Base-by-base conservation (phyloP, 352 stramenopile genomes). In the Phytophthora cactorum region DNA sequence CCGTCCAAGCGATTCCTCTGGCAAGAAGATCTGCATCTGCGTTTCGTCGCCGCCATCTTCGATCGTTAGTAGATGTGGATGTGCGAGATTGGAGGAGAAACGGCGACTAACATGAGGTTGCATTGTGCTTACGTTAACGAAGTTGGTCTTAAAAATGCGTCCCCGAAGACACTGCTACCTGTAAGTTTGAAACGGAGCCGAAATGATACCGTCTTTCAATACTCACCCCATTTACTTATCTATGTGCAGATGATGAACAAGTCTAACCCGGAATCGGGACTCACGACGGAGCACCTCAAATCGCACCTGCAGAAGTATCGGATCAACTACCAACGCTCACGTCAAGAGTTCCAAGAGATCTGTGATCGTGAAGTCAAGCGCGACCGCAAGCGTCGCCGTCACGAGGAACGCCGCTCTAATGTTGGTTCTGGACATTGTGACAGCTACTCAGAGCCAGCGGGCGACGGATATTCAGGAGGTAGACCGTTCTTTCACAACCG, bases 271-370 rank as follows among this genome's bases (percentile, higher is more conserved):
- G 70, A 70, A n/a, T 54, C 66, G 10, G 79, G 70, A 1, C 75
- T 95, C 44, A 93, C 85, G 36, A 95, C 87, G 22, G 87, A 93
- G 59, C 85, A 93, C 43, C 58, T 95, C 34, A 95, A 95, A 75
- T 92, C 83, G 39, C 87, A 95, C 60, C 34, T 95, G 68, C 87
- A 95, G 62, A 95, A 95, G 72, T 95, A 92, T 70, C 82, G 85
- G 22, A 68, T 92, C 49, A 92, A 93, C 55, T 90, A 92, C 56
- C 79, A 93, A 29, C 79, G 82, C 25, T 92, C 87, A 3, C 82
- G 84, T 17, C 61, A 67, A 28, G 84, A 95, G 63, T 93, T 95
- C 56, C 77, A 91, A 32, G 22, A 22, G 22, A 22, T 22, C 22
- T 22, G 22, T 22, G 22, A 22, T 22, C 22, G 22, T 22, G 22